A percentile compares a stretch with the other conserved stretches of the same genome.
These are phyloP conservation scores for Ceratocystis colombiana DNA, from an alignment of 2,329 filamentous ascomycete species.

Conservation along the genomic window DNA sequence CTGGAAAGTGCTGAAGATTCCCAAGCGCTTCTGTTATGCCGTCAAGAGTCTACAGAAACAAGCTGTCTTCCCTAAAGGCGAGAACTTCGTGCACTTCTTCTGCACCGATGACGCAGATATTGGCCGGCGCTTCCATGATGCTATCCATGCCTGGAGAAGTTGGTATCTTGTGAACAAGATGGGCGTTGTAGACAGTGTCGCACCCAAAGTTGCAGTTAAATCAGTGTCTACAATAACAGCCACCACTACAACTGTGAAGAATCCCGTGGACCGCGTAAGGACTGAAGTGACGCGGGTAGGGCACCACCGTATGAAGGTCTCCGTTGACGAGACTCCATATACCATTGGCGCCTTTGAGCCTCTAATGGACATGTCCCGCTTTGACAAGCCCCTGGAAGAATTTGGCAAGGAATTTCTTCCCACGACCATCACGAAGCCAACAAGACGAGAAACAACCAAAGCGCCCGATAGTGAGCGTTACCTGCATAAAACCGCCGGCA, in stretches of 20 bases:
- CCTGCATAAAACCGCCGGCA: neutral
- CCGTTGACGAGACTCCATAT: conserved; percentile 45
- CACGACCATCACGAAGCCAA: neutral
- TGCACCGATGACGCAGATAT: conserved; percentile 60
- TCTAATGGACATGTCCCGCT: conserved; percentile 52
- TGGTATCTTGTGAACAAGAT: conserved; percentile 78
- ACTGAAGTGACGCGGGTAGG: conserved; percentile 25
- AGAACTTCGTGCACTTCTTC: conserved; percentile 90
- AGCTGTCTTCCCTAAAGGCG: conserved; percentile 67
- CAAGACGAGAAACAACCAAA: conserved; percentile 19
- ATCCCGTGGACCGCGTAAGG: conserved; percentile 12
- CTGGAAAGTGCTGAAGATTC: conserved; percentile 64
- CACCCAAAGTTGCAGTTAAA: conserved; percentile 21
- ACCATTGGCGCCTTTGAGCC: conserved; percentile 60
- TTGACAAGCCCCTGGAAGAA: conserved; percentile 44
- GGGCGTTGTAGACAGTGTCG: conserved; percentile 33
- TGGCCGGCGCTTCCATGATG: conserved; percentile 59
- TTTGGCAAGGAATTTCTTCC: conserved; percentile 39
- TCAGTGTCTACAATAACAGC: neutral
- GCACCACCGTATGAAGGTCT: conserved; percentile 35
- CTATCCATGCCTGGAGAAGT: conserved; percentile 73
- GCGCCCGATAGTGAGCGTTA: conserved; percentile 18
- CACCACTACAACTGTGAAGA: neutral
- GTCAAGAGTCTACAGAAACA: conserved; percentile 89
- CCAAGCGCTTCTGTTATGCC: conserved; percentile 75